Percentiles rank a stretch among this genome's conserved stretches.
These are phyloP conservation scores for Nakataea oryzae DNA, from an alignment of 2,329 filamentous ascomycete genomes.

Conservation along the genomic window DNA sequence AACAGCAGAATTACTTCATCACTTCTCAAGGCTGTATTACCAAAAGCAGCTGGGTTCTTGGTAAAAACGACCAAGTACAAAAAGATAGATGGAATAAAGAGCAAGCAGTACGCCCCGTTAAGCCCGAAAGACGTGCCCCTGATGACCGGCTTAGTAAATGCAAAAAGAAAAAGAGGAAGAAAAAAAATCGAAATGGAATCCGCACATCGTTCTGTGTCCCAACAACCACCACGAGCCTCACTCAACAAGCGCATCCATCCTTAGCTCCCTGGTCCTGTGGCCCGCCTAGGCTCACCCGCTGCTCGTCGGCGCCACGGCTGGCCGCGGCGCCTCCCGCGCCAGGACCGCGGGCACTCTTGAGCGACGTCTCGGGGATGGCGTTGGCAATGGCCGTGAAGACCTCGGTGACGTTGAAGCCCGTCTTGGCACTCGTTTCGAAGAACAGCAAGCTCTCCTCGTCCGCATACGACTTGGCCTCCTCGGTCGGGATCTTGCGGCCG, in stretches of 20 bases:
- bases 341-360: slow-evolving; percentile 77
- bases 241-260: slow-evolving; percentile 82
- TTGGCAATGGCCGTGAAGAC: slow-evolving; percentile 98
- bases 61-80: not conserved
- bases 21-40: not conserved
- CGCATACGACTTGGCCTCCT: slow-evolving; percentile 85
- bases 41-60: not conserved
- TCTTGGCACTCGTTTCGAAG: slow-evolving; percentile 98
- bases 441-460: slow-evolving; percentile 91
- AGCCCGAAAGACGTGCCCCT: not conserved
- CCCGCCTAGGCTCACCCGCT: slow-evolving; percentile 74
- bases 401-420: slow-evolving; percentile 84
- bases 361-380: slow-evolving; percentile 89
- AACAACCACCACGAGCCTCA: not conserved
- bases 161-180: not conserved
- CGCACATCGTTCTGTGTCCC: not conserved
- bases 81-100: not conserved
- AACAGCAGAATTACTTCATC: not conserved
- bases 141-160: not conserved
- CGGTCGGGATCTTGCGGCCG: slow-evolving; percentile 79
- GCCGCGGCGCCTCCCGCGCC: slow-evolving; percentile 45
- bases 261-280: slow-evolving; percentile 66
- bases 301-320: slow-evolving; percentile 52
- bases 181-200: not conserved
- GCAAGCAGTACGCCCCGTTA: not conserved